Base-by-base conservation (phyloP, 2,329 filamentous ascomycete species). In the Ophiostoma tasmaniense region DNA sequence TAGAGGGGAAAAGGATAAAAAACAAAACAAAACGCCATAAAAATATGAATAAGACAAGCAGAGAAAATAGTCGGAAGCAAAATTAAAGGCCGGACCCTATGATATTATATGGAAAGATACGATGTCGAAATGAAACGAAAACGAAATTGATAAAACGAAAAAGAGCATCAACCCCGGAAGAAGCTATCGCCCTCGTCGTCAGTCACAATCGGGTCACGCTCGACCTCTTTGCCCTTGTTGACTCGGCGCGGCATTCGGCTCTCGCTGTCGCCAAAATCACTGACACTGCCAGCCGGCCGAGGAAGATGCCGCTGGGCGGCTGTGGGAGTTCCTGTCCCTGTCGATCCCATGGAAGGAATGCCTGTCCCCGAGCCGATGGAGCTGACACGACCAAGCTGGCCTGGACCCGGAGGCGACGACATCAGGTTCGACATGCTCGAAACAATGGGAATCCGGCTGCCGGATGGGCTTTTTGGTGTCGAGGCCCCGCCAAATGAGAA, bases 141-240 rank as follows among this genome's bases (percentile, higher is more conserved):
- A 52, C 39, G 64, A 64, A 17, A 17, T n/a, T n/a, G n/a, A 62
- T 7, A 20, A 35, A 28, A 50, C 25, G 33, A 59, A 11, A 1
- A 52, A 33, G 64, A 64, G 13, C 10, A 28, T 35, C 22, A 65
- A 28, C 35, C 22, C 17, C 37, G 37, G 37, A 39, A 65, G 37
- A 70, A 77, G 25, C 28, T 61, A 52, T 79, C 69, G 17, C 61
- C 66, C 37, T 79, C 70, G 10, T 69, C 66, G 52, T 73, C 72
- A 3, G 62, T 71, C 65, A 39, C 69, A 3, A 69, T 71, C 0
- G 73, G 68, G 52, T 77, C 78, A 39, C 76, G 77, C 13, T 75
- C 76, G 13, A 81, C 75, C 67, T 80, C 80, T 73, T 84, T 85
- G 1, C 81, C 83, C 73, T 86, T 86, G 20, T 86, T 86, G 22